Evolutionary conservation across 2,329 filamentous ascomycete genomes (phyloP).

Genomic region (Cylindrodendrum hubeiense): DNA sequence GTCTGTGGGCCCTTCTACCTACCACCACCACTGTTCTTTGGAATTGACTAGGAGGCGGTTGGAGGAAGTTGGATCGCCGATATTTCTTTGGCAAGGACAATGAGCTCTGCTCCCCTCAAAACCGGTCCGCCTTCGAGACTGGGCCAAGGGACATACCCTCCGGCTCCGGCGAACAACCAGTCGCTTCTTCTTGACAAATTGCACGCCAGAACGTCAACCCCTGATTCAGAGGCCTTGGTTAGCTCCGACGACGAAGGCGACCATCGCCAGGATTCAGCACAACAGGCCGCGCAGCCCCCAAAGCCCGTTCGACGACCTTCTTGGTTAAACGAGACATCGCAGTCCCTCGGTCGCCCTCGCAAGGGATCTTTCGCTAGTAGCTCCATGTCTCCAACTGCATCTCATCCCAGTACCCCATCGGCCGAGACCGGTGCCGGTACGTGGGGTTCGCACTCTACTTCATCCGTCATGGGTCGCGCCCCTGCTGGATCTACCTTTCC

Average conservation of each 20-base stretch:
- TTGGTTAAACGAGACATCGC: slow-evolving; percentile 87
- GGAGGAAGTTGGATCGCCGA: slow-evolving; percentile 25
- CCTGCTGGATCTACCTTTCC: slow-evolving; percentile 68
- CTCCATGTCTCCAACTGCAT: slow-evolving; percentile 83
- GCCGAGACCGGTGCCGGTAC: slow-evolving; percentile 67
- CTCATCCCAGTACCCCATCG: slow-evolving; percentile 84
- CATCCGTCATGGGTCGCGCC: slow-evolving; percentile 62
- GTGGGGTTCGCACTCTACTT: slow-evolving; percentile 67
- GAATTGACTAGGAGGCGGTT: slow-evolving; percentile 8
- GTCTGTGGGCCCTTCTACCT: slow-evolving; percentile 2
- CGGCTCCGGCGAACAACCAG: slow-evolving; percentile 68
- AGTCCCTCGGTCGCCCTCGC: slow-evolving; percentile 71
- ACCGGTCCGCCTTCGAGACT: slow-evolving; percentile 64
- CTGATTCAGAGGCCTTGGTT: slow-evolving; percentile 92
- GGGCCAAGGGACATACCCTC: slow-evolving; percentile 59
- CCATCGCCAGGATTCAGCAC: slow-evolving; percentile 67
- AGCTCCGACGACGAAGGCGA: slow-evolving; percentile 95
- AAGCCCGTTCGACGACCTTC: slow-evolving; percentile 81
- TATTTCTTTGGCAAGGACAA: slow-evolving; percentile 47
- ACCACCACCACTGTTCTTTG: neutral
- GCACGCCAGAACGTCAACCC: slow-evolving; percentile 85
- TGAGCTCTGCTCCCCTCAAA: slow-evolving; percentile 67
- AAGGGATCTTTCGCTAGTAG: slow-evolving; percentile 83
- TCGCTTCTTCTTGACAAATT: slow-evolving; percentile 80
- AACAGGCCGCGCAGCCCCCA: slow-evolving; percentile 61